Percentiles rank a stretch among this genome's conserved stretches.
Conservation (phyloP, 2,329 filamentous ascomycete species). For the Teratosphaeria pseudoeucalypti region DNA sequence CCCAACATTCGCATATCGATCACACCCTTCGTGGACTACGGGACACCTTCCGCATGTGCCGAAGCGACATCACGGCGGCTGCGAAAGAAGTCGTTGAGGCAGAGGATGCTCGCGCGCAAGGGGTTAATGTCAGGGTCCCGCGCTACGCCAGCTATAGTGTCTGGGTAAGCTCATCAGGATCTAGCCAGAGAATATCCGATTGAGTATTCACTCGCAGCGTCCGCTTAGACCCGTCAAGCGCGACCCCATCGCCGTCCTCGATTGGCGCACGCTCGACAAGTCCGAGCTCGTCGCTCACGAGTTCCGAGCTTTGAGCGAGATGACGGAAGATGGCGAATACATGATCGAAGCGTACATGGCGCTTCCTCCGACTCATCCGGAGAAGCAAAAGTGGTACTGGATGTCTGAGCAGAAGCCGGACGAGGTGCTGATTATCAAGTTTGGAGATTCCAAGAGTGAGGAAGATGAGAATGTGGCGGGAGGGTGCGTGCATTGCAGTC, state of each 20-base stretch:
- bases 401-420: constrained; percentile 1
- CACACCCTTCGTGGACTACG: not conserved
- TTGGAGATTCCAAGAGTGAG: constrained; percentile 1
- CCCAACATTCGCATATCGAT: not conserved
- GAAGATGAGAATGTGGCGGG: not conserved
- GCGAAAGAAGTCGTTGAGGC: constrained; percentile 1
- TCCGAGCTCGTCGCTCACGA: not conserved
- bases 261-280: not conserved
- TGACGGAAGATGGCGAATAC: constrained; percentile 2
- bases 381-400: constrained; percentile 1
- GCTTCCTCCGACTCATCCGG: not conserved
- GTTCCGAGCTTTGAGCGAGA: not conserved
- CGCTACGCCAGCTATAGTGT: constrained; percentile 1
- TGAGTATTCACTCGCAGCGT: not conserved
- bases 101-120: not conserved
- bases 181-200: not conserved
- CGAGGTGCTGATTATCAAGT: constrained; percentile 3
- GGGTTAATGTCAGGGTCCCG: not conserved
- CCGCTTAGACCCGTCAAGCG: constrained; percentile 1
- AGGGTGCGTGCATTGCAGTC: constrained; percentile 1
- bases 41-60: constrained; percentile 1
- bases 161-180: not conserved
- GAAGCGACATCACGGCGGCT: constrained; percentile 1
- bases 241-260: constrained; percentile 2
- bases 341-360: constrained; percentile 1